Evolutionary conservation across 1,284 basidiomycete species (phyloP), one percentile per base, ranked within the genome.

Genomic region (Pyrrhoderma noxium): DNA sequence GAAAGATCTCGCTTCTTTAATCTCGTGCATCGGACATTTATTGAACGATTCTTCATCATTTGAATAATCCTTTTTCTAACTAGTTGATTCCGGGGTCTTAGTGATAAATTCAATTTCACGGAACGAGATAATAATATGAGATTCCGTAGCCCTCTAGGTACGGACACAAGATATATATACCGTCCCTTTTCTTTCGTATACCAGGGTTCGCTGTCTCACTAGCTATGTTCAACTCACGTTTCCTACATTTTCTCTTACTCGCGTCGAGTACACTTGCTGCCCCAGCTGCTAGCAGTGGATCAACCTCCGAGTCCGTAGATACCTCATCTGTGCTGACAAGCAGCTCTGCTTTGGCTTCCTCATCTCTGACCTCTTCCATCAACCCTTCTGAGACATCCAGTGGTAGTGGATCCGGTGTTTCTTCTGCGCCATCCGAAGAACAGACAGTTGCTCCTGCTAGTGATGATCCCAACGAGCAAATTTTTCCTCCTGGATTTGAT

Each of bases 401-500:
- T 22, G 43, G 18, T 16, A 38, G 23, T 22, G 45, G 43, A 37
- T 49, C 46, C 21, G 27, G 45, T 2, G 42, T 38, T 13, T 48
- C 42, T 14, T 25, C 34, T 16, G 54, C 54, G 27, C 25, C 38
- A n/a, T 45, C 50, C 14, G 54, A 43, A 45, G 56, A 31, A 43
- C 44, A 18, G 44, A 80, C 79, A 2, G 72, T 72, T 18, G 68
- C 73, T 9, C 70, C 68, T 44, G 76, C 77, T 31, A 71, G 66
- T 55, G 68, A 76, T 49, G 67, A 79, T 58, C 76, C 80, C 25
- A 83, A 83, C 64, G 57, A 53, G 25, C 67, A 65, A 9, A 60
- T 72, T 18, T 76, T 74, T 63, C 67, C 68, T 43, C 63, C 58
- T 27, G 62, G 51, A 27, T 38, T 57, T 55, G 47, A 61, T 51